A percentile compares a stretch with the other conserved stretches of the same genome.
phyloP scores from a whole-genome alignment of 2,329 filamentous ascomycete species.

The Plectosphaerella plurivora region DNA sequence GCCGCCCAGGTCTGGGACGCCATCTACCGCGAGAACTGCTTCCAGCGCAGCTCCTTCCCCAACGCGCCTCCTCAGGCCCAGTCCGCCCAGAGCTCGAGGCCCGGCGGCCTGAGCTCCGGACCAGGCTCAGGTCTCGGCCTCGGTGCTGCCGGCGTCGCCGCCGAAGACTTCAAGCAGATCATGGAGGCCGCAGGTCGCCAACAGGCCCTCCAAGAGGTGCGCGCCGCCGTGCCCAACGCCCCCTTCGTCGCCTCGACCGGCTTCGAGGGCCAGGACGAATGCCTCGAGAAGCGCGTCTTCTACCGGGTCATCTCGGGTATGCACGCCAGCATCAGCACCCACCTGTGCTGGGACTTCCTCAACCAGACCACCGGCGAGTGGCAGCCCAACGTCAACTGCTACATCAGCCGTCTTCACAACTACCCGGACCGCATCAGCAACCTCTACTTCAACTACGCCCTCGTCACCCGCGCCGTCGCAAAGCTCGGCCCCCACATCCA shows the following conservation, averaged over 20 bases:
- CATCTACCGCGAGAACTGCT: slow-evolving; percentile 97
- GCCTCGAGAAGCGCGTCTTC: slow-evolving; percentile 97
- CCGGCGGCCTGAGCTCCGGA: not conserved
- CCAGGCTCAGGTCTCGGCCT: slow-evolving; percentile 56
- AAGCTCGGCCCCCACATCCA: slow-evolving; percentile 82
- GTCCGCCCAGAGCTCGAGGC: slow-evolving; percentile 29
- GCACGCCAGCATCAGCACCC: slow-evolving; percentile 96
- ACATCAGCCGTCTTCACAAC: slow-evolving; percentile 76
- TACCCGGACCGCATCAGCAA: slow-evolving; percentile 92
- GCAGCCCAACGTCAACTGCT: slow-evolving; percentile 87
- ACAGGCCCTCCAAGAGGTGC: slow-evolving; percentile 56
- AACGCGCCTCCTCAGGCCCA: slow-evolving; percentile 51
- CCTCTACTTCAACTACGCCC: slow-evolving; percentile 97
- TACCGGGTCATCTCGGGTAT: slow-evolving; percentile 93
- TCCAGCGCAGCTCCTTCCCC: slow-evolving; percentile 64
- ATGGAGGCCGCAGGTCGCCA: slow-evolving; percentile 56
- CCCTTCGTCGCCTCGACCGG: slow-evolving; percentile 59
- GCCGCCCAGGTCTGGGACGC: slow-evolving; percentile 92
- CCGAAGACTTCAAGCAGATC: slow-evolving; percentile 57
- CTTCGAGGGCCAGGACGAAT: slow-evolving; percentile 82
- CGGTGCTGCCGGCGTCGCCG: slow-evolving; percentile 45
- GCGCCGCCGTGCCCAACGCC: slow-evolving; percentile 49
- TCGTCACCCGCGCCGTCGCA: slow-evolving; percentile 85
- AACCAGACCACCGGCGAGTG: slow-evolving; percentile 94
- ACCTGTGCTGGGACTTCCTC: slow-evolving; percentile 92